phyloP scores from a whole-genome alignment of 257 asterid species.

The Solanum chmielewskii region DNA sequence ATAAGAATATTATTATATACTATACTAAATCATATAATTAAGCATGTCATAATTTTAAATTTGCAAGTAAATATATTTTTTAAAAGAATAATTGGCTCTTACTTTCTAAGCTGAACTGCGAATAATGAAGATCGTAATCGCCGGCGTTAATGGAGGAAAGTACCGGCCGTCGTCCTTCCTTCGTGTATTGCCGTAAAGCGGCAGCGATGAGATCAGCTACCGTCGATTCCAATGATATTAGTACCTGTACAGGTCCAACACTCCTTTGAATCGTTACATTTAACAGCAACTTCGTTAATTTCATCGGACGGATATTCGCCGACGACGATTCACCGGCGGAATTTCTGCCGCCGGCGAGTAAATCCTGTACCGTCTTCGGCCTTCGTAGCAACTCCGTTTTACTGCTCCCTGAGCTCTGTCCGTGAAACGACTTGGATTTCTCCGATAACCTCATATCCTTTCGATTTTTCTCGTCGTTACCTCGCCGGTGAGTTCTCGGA shows the following conservation, averaged over 20 bases:
- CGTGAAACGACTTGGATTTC: not conserved
- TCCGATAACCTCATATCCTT: not conserved
- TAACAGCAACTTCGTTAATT: conserved; percentile 58
- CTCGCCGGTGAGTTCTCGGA: not conserved
- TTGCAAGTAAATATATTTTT: not conserved
- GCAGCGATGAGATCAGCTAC: conserved; percentile 63
- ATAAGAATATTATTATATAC: not conserved
- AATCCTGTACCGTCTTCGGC: not conserved
- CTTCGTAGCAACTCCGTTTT: not conserved
- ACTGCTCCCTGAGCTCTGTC: not conserved
- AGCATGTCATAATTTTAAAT: not conserved
- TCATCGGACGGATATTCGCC: conserved; percentile 5
- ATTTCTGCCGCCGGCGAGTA: not conserved
- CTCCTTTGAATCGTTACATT: conserved; percentile 79
- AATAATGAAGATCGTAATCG: conserved; percentile 70
- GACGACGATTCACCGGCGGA: not conserved
- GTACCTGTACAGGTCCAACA: conserved; percentile 65
- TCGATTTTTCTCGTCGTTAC: not conserved
- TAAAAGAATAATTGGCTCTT: conserved; percentile 1
- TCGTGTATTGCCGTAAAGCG: conserved; percentile 49
- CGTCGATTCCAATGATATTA: conserved; percentile 61
- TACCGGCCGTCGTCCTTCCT: conserved; percentile 57
- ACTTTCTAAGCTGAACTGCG: conserved; percentile 89
- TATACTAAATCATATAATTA: not conserved
- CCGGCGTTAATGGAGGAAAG: conserved; percentile 21